These are phyloP conservation scores for Penicillium salamii DNA, from an alignment of 495 filamentous ascomycete genomes.

Conservation along the genomic window DNA sequence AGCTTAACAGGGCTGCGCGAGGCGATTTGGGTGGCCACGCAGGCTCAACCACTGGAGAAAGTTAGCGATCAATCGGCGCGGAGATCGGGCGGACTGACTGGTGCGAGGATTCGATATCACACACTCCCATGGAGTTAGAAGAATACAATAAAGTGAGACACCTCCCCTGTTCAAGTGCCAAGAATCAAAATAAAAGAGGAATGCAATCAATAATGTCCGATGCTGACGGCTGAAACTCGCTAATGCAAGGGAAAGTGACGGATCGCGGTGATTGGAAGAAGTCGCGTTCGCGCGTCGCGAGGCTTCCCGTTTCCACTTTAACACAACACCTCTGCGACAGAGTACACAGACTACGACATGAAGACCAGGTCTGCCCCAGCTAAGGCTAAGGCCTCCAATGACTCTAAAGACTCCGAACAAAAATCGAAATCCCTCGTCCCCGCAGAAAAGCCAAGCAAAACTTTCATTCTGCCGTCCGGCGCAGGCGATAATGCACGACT, in stretches of 20 bases:
- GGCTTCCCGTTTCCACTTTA: slow-evolving; percentile 18
- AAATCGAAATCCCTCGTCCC: slow-evolving; percentile 17
- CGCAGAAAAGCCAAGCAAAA: slow-evolving; percentile 50
- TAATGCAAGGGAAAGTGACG: slow-evolving; percentile 19
- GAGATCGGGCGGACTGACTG: not conserved
- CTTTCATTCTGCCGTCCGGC: slow-evolving; percentile 77
- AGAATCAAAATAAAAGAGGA: slow-evolving; percentile 2
- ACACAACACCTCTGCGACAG: not conserved
- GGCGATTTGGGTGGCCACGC: slow-evolving; percentile 89
- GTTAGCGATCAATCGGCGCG: not conserved
- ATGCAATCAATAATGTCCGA: not conserved
- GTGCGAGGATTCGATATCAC: slow-evolving; percentile 2
- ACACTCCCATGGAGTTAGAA: not conserved
- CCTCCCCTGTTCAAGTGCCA: not conserved
- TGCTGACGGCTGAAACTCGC: slow-evolving; percentile 6
- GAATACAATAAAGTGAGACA: too few species aligned
- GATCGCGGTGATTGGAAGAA: slow-evolving; percentile 27
- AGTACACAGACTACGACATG: too few species aligned
- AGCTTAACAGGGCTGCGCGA: slow-evolving; percentile 77
- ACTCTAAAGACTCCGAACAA: slow-evolving; percentile 9
- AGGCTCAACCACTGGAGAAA: slow-evolving; percentile 42
- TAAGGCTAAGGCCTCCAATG: slow-evolving; percentile 5
- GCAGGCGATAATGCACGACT: slow-evolving; percentile 64
- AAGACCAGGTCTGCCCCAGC: slow-evolving; percentile 33
- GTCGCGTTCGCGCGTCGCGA: slow-evolving; percentile 29